Evolutionary conservation across 306 rosid species (phyloP), one percentile per base, ranked within the genome.

Genomic region (Arachis stenosperma): DNA sequence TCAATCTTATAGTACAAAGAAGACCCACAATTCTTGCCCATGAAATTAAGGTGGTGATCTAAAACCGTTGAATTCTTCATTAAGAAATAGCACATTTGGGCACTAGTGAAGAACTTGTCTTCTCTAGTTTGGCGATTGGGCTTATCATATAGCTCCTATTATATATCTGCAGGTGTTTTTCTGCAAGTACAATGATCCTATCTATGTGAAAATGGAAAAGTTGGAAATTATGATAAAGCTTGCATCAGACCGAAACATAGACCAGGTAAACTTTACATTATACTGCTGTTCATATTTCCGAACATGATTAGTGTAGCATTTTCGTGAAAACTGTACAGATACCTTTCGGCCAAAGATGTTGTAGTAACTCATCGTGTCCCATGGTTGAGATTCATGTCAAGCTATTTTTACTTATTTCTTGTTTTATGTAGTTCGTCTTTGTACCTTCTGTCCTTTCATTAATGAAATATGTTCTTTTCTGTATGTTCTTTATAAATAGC

Each of bases 161-260:
- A 73, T 37, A 52, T 37, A 52, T 77, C 67, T 83, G 62, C 81
- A 95, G 99, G 99, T 95, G 59, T 95, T 95, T 79, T 95, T 95
- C 85, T 95, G 99, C 88, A 95, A 95, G 87, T 95, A 95, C 93
- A 95, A 95, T 36, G 99, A 95, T 78, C 99, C 99, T 13, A 95
- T 95, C 71, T 95, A 95, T 79, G 99, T 95, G 75, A 95, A 95
- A 86, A 91, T 91, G 98, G 99, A 95, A 59, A 95, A 95, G 83
- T 70, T 95, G 80, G 99, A 95, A 90, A 95, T 91, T 73, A 91
- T 95, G 99, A 95, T 95, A 80, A 95, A 95, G 81, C 97, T 95
- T 69, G 97, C 99, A 71, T 95, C 99, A 4, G 99, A 95, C 81
- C 74, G 99, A 75, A 95, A 95, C 63, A 86, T 95, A 84, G 99